Percentiles rank a stretch among this genome's conserved stretches.
Evolutionary conservation across 768 basidiomycete genomes (phyloP).

Genomic region (Fomitopsis serialis): DNA sequence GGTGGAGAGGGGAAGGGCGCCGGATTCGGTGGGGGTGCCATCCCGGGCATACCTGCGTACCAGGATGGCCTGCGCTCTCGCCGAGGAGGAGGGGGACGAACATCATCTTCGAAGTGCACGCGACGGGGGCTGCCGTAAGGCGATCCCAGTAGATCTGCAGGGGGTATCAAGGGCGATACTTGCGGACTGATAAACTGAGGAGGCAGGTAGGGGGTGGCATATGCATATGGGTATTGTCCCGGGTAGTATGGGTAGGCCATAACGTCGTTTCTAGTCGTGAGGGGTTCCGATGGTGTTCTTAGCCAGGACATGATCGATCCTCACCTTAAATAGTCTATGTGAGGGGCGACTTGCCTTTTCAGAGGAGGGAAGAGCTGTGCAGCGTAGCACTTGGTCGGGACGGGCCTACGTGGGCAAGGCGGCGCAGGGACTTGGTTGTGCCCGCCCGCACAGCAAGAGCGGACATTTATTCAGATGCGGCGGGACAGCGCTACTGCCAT

Average conservation of each 20-base stretch:
- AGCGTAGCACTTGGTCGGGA: too few relatives aligned
- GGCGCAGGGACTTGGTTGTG: too few relatives aligned
- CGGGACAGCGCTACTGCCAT: too few relatives aligned
- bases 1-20: conserved; percentile 23
- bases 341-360: too few relatives aligned
- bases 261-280: background rate
- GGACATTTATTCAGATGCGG: too few relatives aligned
- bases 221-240: conserved; percentile 13
- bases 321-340: background rate
- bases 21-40: conserved; percentile 17
- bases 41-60: conserved; percentile 15
- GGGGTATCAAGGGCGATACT: conserved; percentile 19
- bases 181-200: conserved; percentile 13
- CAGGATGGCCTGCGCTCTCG: conserved; percentile 22
- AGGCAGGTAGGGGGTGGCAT: conserved; percentile 15
- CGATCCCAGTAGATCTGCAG: conserved; percentile 4
- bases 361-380: too few relatives aligned
- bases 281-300: background rate
- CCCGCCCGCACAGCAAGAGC: too few relatives aligned
- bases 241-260: conserved; percentile 11
- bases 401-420: too few relatives aligned
- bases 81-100: background rate
- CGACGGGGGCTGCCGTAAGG: conserved; percentile 9
- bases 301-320: background rate
- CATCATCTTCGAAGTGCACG: conserved; percentile 13